phyloP scores from a whole-genome alignment of 257 asterid genomes.

The Perilla frutescens region DNA sequence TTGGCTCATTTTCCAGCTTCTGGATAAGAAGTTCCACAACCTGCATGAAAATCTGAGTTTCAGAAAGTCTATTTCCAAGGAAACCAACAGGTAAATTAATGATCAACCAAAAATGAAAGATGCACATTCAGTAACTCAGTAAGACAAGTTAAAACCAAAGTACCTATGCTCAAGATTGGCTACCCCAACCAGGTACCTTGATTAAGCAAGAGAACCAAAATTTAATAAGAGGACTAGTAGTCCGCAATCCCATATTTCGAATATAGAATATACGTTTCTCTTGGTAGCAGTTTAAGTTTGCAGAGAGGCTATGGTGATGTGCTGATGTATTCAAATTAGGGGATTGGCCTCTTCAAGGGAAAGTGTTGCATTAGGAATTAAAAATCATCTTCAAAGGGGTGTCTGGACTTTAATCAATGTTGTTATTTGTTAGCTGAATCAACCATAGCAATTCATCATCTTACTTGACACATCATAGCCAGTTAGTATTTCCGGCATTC shows the following conservation, averaged over 20 bases:
- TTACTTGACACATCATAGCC: conserved; percentile 2
- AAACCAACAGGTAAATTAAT: neutral
- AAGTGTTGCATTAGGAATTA: neutral
- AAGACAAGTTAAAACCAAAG: conserved; percentile 14
- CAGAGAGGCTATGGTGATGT: neutral
- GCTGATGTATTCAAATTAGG: neutral
- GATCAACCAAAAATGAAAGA: neutral
- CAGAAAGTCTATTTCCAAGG: conserved; percentile 29
- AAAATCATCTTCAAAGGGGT: conserved; percentile 18
- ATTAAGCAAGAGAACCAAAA: conserved; percentile 20
- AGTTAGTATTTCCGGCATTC: neutral
- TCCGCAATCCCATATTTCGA: neutral
- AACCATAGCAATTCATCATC: conserved; percentile 7
- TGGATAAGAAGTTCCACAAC: conserved; percentile 88
- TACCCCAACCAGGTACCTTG: neutral
- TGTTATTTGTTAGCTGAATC: neutral
- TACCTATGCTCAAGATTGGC: neutral
- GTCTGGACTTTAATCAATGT: neutral
- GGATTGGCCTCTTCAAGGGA: neutral
- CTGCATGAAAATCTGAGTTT: conserved; percentile 46
- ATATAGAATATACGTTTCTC: neutral
- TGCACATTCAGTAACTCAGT: conserved; percentile 12
- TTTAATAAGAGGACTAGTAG: conserved; percentile 3
- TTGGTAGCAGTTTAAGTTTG: conserved; percentile 1
- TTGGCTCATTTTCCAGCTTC: conserved; percentile 84